Conservation (phyloP, 140 eudicot genomes). For the Flaveria floridana region DNA sequence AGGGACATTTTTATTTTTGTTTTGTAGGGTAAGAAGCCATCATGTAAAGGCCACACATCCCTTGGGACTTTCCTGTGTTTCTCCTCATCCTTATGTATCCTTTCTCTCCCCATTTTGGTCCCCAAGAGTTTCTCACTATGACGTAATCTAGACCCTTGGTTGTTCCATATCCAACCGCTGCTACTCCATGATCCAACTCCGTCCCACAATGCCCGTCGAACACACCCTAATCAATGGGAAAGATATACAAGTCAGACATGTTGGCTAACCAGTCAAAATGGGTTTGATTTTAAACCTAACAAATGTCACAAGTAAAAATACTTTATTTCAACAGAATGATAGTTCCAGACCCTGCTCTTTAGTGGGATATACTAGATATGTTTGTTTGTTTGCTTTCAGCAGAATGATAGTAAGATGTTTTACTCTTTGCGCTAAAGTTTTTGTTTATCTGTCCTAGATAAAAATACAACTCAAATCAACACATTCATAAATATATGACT, state of each 20-base stretch:
- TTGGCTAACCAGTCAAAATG: not conserved
- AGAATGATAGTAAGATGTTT: not conserved
- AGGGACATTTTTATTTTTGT: slow-evolving; percentile 34
- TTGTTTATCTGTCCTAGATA: not conserved
- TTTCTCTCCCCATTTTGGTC: slow-evolving; percentile 74
- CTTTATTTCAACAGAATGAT: not conserved
- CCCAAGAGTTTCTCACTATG: slow-evolving; percentile 76
- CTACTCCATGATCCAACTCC: slow-evolving; percentile 65
- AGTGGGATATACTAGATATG: too few relatives aligned
- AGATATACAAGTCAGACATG: not conserved
- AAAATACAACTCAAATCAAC: not conserved
- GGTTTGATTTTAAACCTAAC: not conserved
- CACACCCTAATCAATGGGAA: slow-evolving; percentile 47
- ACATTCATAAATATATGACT: not conserved
- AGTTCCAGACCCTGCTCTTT: too few relatives aligned
- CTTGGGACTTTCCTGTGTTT: slow-evolving; percentile 53
- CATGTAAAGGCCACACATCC: slow-evolving; percentile 64
- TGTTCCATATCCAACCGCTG: slow-evolving; percentile 74
- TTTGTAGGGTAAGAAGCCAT: slow-evolving; percentile 81
- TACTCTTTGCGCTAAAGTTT: not conserved
- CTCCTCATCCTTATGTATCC: slow-evolving; percentile 83
- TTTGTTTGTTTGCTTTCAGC: too few relatives aligned
- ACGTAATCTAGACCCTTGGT: slow-evolving; percentile 45
- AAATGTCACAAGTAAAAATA: not conserved
- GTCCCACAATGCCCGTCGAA: slow-evolving; percentile 74